A percentile compares a stretch with the other conserved stretches of the same genome.
These are phyloP conservation scores for Malus sieversii DNA, from an alignment of 306 rosid species.

Conservation along the genomic window DNA sequence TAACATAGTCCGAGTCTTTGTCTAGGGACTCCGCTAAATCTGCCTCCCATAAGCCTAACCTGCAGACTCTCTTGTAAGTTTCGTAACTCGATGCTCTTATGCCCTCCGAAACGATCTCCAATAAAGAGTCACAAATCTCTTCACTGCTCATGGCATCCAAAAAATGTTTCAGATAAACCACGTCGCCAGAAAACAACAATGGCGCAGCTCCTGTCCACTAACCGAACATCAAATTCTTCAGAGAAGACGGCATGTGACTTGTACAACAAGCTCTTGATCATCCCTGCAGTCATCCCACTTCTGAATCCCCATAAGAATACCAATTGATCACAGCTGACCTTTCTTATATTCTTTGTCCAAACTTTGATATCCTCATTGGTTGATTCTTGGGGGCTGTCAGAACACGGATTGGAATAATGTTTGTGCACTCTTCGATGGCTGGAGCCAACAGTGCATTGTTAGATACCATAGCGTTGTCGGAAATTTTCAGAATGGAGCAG, in stretches of 20 bases:
- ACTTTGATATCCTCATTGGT: constrained; percentile 28
- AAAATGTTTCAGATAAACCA: constrained; percentile 26
- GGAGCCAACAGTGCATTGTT: constrained; percentile 26
- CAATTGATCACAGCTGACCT: constrained; percentile 42
- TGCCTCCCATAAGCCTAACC: not conserved
- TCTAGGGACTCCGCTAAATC: too few species aligned
- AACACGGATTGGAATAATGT: constrained; percentile 29
- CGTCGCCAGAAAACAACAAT: constrained; percentile 64
- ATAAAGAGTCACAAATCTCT: too few species aligned
- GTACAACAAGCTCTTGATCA: constrained; percentile 42
- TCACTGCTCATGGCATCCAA: too few species aligned
- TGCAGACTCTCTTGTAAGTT: constrained; percentile 49
- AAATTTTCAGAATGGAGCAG: too few species aligned
- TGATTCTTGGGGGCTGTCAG: constrained; percentile 21
- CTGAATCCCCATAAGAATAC: constrained; percentile 80
- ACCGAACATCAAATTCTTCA: constrained; percentile 61
- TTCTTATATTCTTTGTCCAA: constrained; percentile 46
- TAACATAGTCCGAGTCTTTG: not conserved
- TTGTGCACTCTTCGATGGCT: constrained; percentile 33
- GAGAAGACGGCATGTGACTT: constrained; percentile 23
- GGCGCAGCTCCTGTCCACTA: constrained; percentile 68
- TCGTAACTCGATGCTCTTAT: constrained; percentile 19
- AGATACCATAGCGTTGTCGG: not conserved
- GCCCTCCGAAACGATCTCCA: too few species aligned
- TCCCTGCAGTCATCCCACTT: constrained; percentile 50